Percentiles rank a stretch among this genome's conserved stretches.
Evolutionary conservation across 176 grass and related monocot genomes (phyloP).

Genomic region (Aegilops speltoides): DNA sequence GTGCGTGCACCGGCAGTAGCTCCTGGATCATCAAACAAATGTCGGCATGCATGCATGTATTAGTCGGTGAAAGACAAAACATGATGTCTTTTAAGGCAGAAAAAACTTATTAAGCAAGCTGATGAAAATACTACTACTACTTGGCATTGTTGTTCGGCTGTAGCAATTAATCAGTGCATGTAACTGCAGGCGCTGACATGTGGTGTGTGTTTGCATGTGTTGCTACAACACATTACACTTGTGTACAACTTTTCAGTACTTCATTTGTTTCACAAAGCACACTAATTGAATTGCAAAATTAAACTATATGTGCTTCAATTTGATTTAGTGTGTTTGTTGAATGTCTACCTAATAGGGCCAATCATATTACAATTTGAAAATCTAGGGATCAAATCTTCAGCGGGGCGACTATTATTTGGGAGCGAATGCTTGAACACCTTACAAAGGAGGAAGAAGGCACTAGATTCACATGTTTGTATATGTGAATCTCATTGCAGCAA

Average conservation of each 20-base stretch:
- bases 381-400: background rate
- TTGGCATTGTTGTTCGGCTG: background rate
- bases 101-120: background rate
- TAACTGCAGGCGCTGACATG: background rate
- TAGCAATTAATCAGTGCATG: background rate
- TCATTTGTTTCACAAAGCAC: background rate
- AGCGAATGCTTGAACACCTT: background rate
- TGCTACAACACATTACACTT: background rate
- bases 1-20: slow-evolving; percentile 68
- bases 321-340: background rate
- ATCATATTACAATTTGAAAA: background rate
- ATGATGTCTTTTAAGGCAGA: no score
- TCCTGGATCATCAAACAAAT: slow-evolving; percentile 23
- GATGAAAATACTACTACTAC: background rate
- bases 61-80: background rate
- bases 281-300: no score
- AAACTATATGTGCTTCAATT: background rate
- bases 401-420: no score
- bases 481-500: no score
- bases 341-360: background rate
- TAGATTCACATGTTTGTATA: no score
- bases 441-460: background rate
- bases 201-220: background rate
- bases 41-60: background rate
- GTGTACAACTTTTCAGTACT: no score